Base-by-base conservation (phyloP, 1,139 yeast genomes). In the Yamadazyma songkhlaensis region DNA sequence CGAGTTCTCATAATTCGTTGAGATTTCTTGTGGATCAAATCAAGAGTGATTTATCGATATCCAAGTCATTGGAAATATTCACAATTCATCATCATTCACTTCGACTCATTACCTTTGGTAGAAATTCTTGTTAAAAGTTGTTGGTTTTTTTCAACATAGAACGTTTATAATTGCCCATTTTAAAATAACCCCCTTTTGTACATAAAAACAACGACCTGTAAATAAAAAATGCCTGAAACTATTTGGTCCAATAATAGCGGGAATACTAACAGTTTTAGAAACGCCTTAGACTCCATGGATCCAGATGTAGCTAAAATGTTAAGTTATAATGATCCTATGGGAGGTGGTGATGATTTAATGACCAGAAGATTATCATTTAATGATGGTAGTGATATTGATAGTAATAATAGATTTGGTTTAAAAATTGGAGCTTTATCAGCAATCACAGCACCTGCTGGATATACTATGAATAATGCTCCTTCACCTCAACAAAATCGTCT, bases 351-450 rank as follows among this genome's bases (percentile, higher is more conserved):
- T 29, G 45, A 43, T 33, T 39, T 43, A 25, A 46, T 38, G 7
- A 33, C 48, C 13, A 48, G 72, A 39, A 51, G 66, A 31, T 55
- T 69, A 45, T 63, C 74, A 20, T 58, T 71, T 48, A 59, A 71
- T 40, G 77, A 72, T 36, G 72, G 70, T 21, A 67, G 72, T 42
- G 81, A 74, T 43, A 57, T 65, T 30, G 74, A 63, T 43, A 57
- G 60, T 26, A 59, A 59, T 31, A 48, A 47, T 17, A 54, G 68
- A 10, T 73, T 75, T 51, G 75, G 77, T 7, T 58, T 71, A 44
- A 71, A 68, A 45, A 60, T 69, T 41, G 77, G 77, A 6, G 61
- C 80, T 1, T 59, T 74, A 31, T 73, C 79, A 1, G 78, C 70
- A 13, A 67, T 62, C 35, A 69, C 75, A 22, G 69, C 64, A 8